A percentile compares a stretch with the other conserved stretches of the same genome.
phyloP scores from a whole-genome alignment of 768 basidiomycete genomes.

The Lentinula sp. region DNA sequence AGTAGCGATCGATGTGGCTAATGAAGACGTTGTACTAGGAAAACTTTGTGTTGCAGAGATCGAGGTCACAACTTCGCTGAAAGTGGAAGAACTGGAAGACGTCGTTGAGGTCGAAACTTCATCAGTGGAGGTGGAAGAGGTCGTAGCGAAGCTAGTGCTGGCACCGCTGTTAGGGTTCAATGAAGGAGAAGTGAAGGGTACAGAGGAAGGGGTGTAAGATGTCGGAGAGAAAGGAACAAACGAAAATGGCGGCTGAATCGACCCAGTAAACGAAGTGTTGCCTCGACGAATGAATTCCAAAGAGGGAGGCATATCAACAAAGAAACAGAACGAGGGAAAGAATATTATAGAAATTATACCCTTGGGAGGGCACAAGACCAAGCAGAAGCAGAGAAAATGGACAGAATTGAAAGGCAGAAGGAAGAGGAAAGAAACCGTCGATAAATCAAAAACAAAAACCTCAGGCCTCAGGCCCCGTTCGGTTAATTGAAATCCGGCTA shows the following conservation, averaged over 20 bases:
- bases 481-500: background rate
- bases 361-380: background rate
- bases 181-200: background rate
- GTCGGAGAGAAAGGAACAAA: background rate
- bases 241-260: background rate
- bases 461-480: background rate
- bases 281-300: background rate
- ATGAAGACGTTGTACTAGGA: background rate
- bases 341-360: background rate
- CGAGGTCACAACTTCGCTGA: background rate
- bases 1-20: background rate
- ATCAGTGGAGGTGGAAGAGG: background rate
- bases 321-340: background rate
- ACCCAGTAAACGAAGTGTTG: background rate
- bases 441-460: background rate
- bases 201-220: background rate
- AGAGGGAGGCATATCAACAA: background rate
- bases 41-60: background rate
- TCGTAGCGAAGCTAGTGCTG: background rate
- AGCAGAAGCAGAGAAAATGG: background rate
- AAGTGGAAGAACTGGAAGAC: background rate
- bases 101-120: background rate
- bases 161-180: no score
- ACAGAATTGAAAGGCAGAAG: background rate
- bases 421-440: background rate